Evolutionary conservation across 768 basidiomycete species (phyloP), one percentile per base, ranked within the genome.

Genomic region (Tulasnella sp.): DNA sequence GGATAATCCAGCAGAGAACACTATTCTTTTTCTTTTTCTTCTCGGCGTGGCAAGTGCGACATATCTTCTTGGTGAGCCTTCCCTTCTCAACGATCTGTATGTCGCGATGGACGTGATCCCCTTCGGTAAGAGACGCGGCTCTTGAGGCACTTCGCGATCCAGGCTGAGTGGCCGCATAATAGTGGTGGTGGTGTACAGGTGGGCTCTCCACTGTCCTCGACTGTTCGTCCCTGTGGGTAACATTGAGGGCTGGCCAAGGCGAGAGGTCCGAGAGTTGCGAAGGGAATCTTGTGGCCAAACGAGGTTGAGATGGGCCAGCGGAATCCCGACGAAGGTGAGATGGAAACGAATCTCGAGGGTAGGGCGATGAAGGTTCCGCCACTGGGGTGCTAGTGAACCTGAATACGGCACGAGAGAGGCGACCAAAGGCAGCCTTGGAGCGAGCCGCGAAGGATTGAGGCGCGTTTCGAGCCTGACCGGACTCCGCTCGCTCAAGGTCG

Each of bases 1-100:
- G 66, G 2, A 69, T 48, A 48, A 65, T 35, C 55, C 72, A 49
- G 36, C 69, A 61, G 55, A 69, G 37, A 59, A 60, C 64, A 60
- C 49, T 59, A 59, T 61, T 66, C 57, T 62, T 65, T 48, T 64
- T 64, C 62, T 63, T 64, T 56, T 63, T 57, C 40, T 49, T 40
- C 21, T 60, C 59, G 46, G 62, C 58, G 15, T 63, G 63, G 62
- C 68, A 69, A 1, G 60, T 43, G 58, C 62, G 63, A 32, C 41
- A 62, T 39, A 59, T 29, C 61, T 59, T 17, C 27, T 37, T 37
- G 36, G 9, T 9, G 9, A 32, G 11, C 27, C 15, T 29, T 25
- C 46, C 46, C 25, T 48, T 48, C 12, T 48, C 46, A 4, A 31
- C 19, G 46, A 29, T 32, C 27, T n/a, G 27, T 25, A 29, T 17